Base-by-base conservation (phyloP, 1,284 basidiomycete species). In the Ceratobasidium sp. region DNA sequence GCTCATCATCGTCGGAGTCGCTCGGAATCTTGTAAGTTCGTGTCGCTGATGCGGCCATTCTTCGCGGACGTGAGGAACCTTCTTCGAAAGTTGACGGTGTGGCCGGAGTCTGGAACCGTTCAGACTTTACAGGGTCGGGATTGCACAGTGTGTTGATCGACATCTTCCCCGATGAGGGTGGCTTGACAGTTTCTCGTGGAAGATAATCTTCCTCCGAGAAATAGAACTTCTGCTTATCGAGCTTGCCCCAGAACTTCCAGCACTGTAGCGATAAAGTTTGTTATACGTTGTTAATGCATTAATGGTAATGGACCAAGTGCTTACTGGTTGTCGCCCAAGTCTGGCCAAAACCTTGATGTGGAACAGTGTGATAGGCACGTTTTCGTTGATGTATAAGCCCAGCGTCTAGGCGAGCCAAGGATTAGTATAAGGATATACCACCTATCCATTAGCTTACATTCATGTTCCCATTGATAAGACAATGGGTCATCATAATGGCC, bases 91-190 rank as follows among this genome's bases (percentile, higher is more conserved):
- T 36, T 14, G 71, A 36, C 19, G 70, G 68, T 9, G 72, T 54
- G 1, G 50, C 53, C 6, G 70, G 60, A 14, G 72, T 50, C 67
- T 69, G 42, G 74, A 75, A 14, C 71, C 64, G 39, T 68, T 39
- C 74, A 56, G 47, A 84, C 85, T 75, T 89, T 87, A 36, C 21
- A 19, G 62, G 62, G 30, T 66, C 52, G 13, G 62, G 62, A 29
- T 66, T 44, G 52, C 62, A 66, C 27, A 66, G 42, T 19, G 62
- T 66, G 29, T 66, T 47, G 27, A 66, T 54, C 14, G 62, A 66
- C 62, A 66, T 66, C n/a, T 66, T 66, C 16, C 47, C 52, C 21
- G 62, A 66, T 23, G 62, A 66, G 13, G n/a, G 25, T 7, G 52
- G 62, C 62, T 56, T 66, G 41, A 47, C 29, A 25, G 11, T 46